Evolutionary conservation across 495 filamentous ascomycete species (phyloP).

Genomic region (Hypoxylon trugodes): DNA sequence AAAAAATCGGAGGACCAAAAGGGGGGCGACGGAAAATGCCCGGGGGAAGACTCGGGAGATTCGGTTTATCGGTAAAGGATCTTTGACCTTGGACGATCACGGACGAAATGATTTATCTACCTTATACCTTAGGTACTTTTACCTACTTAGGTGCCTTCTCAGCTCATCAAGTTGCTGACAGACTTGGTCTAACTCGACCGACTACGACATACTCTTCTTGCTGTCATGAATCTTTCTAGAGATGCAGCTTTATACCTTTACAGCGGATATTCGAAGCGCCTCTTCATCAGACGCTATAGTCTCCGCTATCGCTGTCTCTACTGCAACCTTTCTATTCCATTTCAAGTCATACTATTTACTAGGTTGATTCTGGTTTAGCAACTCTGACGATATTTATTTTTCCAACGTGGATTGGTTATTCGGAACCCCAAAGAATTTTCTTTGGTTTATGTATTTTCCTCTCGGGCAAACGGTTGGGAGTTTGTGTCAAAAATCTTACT

Average conservation of each 20-base stretch:
- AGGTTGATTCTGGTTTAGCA: conserved; percentile 17
- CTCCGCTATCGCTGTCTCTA: conserved; percentile 27
- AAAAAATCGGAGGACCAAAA: conserved; percentile 25
- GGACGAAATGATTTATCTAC: conserved; percentile 24
- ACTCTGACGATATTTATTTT: conserved; percentile 13
- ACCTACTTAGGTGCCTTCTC: no score
- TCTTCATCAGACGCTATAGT: conserved; percentile 6
- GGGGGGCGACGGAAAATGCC: conserved; percentile 19
- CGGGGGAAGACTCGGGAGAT: conserved; percentile 20
- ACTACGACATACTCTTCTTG: conserved; percentile 28
- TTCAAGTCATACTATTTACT: conserved; percentile 12
- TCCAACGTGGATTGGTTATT: conserved; percentile 24
- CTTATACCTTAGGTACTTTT: no score
- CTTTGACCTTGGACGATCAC: conserved; percentile 16
- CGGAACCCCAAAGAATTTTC: conserved; percentile 14
- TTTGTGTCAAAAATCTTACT: conserved; percentile 29
- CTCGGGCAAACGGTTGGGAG: conserved; percentile 23
- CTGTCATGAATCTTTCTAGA: conserved; percentile 32
- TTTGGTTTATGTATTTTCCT: conserved; percentile 28
- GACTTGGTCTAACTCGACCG: conserved; percentile 35
- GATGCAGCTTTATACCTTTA: conserved; percentile 37
- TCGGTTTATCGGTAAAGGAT: conserved; percentile 24
- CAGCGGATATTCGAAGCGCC: conserved; percentile 13
- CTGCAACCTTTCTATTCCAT: conserved; percentile 24
- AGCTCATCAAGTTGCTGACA: conserved; percentile 12